Evolutionary conservation across 2,329 filamentous ascomycete species (phyloP).

Genomic region (Scytalidium sp.): DNA sequence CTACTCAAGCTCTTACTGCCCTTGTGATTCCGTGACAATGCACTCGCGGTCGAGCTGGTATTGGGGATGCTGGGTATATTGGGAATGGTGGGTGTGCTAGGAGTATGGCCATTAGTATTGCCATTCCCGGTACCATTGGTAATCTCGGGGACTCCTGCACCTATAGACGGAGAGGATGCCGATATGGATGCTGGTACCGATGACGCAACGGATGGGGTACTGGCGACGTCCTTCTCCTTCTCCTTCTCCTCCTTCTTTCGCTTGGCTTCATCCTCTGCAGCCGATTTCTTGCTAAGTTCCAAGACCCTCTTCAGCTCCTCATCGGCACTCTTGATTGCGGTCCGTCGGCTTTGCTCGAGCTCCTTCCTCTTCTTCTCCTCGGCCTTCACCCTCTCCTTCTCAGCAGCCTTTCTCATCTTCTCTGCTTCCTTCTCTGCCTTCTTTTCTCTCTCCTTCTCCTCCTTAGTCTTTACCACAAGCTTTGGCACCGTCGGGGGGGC

Average conservation of each 20-base stretch:
- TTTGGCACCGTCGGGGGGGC: not conserved
- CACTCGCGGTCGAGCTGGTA: slow-evolving; percentile 12
- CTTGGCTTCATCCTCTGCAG: slow-evolving; percentile 54
- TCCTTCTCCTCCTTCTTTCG: slow-evolving; percentile 60
- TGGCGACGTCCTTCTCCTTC: too few species aligned
- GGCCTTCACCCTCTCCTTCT: slow-evolving; percentile 27
- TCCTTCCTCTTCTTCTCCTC: slow-evolving; percentile 41
- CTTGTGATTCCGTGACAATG: slow-evolving; percentile 56
- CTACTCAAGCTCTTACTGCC: slow-evolving; percentile 74
- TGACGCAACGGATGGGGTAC: not conserved
- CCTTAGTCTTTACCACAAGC: slow-evolving; percentile 43
- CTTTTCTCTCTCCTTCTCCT: slow-evolving; percentile 64
- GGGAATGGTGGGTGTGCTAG: slow-evolving; percentile 6
- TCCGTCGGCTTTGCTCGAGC: slow-evolving; percentile 28
- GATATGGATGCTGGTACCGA: too few species aligned
- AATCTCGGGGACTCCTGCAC: too few species aligned
- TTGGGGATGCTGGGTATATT: slow-evolving; percentile 38
- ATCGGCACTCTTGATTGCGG: slow-evolving; percentile 42
- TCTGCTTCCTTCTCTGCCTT: slow-evolving; percentile 60
- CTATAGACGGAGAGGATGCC: not conserved
- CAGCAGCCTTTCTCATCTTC: slow-evolving; percentile 33
- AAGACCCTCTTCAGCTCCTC: slow-evolving; percentile 57
- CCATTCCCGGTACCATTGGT: slow-evolving; percentile 6
- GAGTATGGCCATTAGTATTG: slow-evolving; percentile 19
- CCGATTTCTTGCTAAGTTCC: slow-evolving; percentile 51